phyloP scores from a whole-genome alignment of 768 basidiomycete species.

The Daedalea quercina region DNA sequence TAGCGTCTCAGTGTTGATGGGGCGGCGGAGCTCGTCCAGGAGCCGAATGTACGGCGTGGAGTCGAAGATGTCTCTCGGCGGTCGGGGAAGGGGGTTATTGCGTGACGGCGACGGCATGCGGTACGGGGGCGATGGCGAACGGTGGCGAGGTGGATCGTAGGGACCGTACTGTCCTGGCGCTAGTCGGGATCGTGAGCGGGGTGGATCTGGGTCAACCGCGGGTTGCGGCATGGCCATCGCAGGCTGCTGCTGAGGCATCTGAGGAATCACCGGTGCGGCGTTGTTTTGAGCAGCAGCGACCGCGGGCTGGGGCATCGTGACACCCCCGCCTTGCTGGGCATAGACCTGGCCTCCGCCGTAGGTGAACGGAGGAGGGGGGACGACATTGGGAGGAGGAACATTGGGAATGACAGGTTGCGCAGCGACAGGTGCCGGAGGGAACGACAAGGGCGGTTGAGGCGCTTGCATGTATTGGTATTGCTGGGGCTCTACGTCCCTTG shows the following conservation, averaged over 20 bases:
- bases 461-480: slow-evolving; percentile 1
- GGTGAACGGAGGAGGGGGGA: neutral
- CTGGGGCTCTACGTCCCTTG: slow-evolving; percentile 2
- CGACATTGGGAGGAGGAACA: neutral
- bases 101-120: slow-evolving; percentile 5
- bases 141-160: slow-evolving; percentile 7
- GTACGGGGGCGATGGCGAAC: neutral
- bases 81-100: slow-evolving; percentile 63
- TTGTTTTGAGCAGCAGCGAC: neutral
- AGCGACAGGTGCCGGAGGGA: slow-evolving; percentile 1
- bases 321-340: neutral
- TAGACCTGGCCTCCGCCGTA: neutral
- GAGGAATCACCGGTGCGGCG: slow-evolving; percentile 13
- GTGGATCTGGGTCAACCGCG: neutral
- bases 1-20: slow-evolving; percentile 11
- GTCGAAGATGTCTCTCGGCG: slow-evolving; percentile 55
- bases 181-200: slow-evolving; percentile 4
- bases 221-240: slow-evolving; percentile 5
- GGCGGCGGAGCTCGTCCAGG: slow-evolving; percentile 35
- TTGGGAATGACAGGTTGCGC: slow-evolving; percentile 8
- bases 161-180: slow-evolving; percentile 17
- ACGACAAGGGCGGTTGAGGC: neutral
- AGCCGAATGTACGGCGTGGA: slow-evolving; percentile 50
- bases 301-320: slow-evolving; percentile 3
- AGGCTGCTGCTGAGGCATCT: slow-evolving; percentile 7